phyloP scores from a whole-genome alignment of 1,284 basidiomycete genomes.

The Microbotryomycetes sp. region DNA sequence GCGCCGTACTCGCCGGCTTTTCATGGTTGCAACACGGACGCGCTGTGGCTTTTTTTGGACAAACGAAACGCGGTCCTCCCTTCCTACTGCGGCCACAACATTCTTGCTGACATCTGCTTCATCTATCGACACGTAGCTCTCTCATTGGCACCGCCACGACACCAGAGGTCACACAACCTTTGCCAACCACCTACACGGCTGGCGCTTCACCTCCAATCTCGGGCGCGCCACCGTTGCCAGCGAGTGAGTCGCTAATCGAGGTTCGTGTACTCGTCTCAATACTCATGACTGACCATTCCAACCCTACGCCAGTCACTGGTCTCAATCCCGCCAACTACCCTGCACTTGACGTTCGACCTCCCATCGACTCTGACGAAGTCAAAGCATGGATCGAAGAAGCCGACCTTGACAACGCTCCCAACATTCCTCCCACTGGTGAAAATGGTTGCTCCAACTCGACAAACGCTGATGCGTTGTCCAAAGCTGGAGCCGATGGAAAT shows the following conservation, averaged over 20 bases:
- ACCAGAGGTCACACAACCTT: conserved; percentile 19
- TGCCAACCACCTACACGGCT: conserved; percentile 50
- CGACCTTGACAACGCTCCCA: conserved; percentile 56
- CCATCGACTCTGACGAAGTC: conserved; percentile 55
- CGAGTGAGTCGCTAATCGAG: conserved; percentile 49
- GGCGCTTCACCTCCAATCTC: conserved; percentile 57
- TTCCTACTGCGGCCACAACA: neutral
- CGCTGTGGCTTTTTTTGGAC: neutral
- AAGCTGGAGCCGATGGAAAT: conserved; percentile 42
- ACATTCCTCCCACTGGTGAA: conserved; percentile 52
- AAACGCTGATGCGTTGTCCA: conserved; percentile 54
- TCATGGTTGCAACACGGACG: neutral
- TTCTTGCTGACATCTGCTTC: neutral
- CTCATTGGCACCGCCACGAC: conserved; percentile 33
- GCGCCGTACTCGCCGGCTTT: conserved; percentile 5
- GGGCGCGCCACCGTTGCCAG: conserved; percentile 59
- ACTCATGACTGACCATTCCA: neutral
- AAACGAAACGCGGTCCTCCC: neutral
- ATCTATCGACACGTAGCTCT: neutral
- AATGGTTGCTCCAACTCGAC: conserved; percentile 62
- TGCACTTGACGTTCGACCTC: conserved; percentile 58
- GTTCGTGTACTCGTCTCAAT: no score
- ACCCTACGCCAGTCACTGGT: conserved; percentile 6
- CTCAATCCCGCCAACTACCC: conserved; percentile 53
- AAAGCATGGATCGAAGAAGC: conserved; percentile 67